Percentiles rank a stretch among this genome's conserved stretches.
phyloP scores from a whole-genome alignment of 192 early-diverging fungal species.

The Linderina pennispora region DNA sequence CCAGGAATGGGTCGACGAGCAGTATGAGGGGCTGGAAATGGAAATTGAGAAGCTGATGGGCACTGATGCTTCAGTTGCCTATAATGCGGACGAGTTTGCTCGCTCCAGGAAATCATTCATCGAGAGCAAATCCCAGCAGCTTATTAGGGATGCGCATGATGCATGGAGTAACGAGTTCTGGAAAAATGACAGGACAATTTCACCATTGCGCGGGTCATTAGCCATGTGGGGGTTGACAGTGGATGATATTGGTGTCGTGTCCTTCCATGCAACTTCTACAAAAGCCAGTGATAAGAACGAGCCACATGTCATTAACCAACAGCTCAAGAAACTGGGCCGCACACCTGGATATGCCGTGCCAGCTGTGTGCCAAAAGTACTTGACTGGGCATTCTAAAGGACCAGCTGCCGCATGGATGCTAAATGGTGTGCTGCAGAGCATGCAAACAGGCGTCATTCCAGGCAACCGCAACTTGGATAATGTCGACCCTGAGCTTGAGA shows the following conservation, averaged over 20 bases:
- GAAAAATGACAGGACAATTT: conserved; percentile 67
- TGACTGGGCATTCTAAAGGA: conserved; percentile 92
- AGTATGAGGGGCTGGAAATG: no score
- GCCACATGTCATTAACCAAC: conserved; percentile 80
- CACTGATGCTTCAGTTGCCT: background rate
- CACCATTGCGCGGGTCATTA: conserved; percentile 82
- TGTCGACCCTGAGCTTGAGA: conserved; percentile 52
- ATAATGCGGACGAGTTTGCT: conserved; percentile 56
- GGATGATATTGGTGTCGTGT: conserved; percentile 89
- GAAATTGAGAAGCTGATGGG: conserved; percentile 4
- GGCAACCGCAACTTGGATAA: conserved; percentile 76
- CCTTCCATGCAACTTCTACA: conserved; percentile 95
- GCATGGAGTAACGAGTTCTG: conserved; percentile 85
- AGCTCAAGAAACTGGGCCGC: conserved; percentile 83
- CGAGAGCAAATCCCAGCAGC: no score
- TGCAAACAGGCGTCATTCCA: conserved; percentile 81
- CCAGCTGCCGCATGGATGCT: conserved; percentile 94
- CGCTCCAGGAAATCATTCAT: no score
- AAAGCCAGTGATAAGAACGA: conserved; percentile 98
- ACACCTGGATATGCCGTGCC: conserved; percentile 77
- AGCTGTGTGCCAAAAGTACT: conserved; percentile 84
- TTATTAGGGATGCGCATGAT: conserved; percentile 63
- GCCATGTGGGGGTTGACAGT: conserved; percentile 85
- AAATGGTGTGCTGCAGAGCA: conserved; percentile 82
- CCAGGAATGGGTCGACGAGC: conserved; percentile 2